Evolutionary conservation across 352 stramenopile species (phyloP).

Genomic region (Globisporangium paroecandrum): DNA sequence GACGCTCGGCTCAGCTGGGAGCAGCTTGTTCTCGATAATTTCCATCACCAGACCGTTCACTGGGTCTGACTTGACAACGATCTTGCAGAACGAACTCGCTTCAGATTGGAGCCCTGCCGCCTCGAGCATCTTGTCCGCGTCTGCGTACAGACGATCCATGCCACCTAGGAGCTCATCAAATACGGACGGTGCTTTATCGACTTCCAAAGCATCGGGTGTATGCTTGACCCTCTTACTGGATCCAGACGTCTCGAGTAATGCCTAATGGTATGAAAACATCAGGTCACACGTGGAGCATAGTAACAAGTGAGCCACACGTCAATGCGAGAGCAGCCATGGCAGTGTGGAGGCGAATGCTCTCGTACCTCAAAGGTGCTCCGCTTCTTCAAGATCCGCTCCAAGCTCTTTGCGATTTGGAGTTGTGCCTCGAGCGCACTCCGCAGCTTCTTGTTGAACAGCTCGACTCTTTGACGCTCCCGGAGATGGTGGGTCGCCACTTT

Average conservation of each 20-base stretch:
- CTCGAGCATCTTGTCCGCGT: background rate
- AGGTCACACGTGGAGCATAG: background rate
- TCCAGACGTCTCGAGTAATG: background rate
- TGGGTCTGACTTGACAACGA: background rate
- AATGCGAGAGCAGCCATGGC: background rate
- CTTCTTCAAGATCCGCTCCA: slow-evolving; percentile 36
- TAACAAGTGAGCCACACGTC: background rate
- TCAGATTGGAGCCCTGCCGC: background rate
- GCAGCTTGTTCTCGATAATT: slow-evolving; percentile 2
- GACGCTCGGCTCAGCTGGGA: background rate
- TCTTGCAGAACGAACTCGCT: background rate
- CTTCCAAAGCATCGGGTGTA: background rate
- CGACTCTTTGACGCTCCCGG: background rate
- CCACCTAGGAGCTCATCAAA: background rate
- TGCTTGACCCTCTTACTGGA: background rate
- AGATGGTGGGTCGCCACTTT: background rate
- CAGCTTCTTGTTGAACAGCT: slow-evolving; percentile 1
- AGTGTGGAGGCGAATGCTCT: background rate
- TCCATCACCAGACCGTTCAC: background rate
- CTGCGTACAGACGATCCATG: background rate
- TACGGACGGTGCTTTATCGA: background rate
- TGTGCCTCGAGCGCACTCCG: background rate
- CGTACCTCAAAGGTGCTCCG: background rate
- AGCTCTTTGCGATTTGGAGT: slow-evolving; percentile 36
- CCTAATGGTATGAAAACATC: background rate